Evolutionary conservation across 2,329 filamentous ascomycete genomes (phyloP), one percentile per base, ranked within the genome.

Genomic region (Colletotrichum kahawae): DNA sequence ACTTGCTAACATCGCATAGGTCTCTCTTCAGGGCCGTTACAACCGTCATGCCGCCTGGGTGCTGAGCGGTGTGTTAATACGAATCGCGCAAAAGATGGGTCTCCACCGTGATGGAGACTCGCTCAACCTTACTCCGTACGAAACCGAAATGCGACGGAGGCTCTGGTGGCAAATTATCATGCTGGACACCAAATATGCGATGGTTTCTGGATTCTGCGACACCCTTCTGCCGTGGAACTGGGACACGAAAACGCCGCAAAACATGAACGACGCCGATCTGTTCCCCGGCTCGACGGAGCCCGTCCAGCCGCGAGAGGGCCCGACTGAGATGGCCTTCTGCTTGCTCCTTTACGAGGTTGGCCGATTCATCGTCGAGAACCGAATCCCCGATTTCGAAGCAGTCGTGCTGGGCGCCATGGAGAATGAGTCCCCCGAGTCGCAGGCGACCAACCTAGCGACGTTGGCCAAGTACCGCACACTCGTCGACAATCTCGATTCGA

Each of bases 71-170:
- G 85, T 91, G 18, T 86, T 91, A 7, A 86, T 94, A 38, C 88
- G 92, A 24, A 91, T 94, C 67, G 92, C 91, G 1, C 90, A 93
- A 79, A 92, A 92, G 79, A 92, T 94, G 87, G 92, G 92, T 1
- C 86, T 93, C 63, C 91, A 93, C 75, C 87, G 90, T 14, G 92
- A 94, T 74, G 92, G 91, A 43, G 88, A 89, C 74, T 81, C 83
- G 21, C 84, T 92, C 7, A 88, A 88, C 2, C 84, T 93, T 3
- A 85, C 88, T 0, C 90, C 91, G 0, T 93, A 93, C 78, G 92
- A 94, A 78, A 90, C 89, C 4, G 92, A 94, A 79, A 93, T 94
- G 87, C 88, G 92, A n/a, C 85, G 92, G 57, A 86, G 92, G 8
- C 85, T 93, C 24, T 94, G 92, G 92, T 93, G 91, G 91, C 88